A percentile compares a stretch with the other conserved stretches of the same genome.
Evolutionary conservation across 768 basidiomycete species (phyloP).

Genomic region (Tephrocybe sp.): DNA sequence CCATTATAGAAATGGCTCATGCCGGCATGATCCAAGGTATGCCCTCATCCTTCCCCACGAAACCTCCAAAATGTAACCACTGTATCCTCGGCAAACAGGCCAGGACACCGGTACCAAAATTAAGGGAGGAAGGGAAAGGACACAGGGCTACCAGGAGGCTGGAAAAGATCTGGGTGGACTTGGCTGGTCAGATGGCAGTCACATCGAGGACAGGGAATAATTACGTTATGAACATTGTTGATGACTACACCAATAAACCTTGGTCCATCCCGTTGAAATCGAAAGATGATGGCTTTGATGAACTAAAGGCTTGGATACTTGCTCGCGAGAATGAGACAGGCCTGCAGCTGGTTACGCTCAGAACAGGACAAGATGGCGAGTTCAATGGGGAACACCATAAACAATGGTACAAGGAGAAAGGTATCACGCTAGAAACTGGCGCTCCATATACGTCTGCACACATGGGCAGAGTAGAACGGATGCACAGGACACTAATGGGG

Average conservation of each 20-base stretch:
- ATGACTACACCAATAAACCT: conserved; percentile 26
- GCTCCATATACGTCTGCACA: conserved; percentile 31
- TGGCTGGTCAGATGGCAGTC: conserved; percentile 24
- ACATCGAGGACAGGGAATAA: conserved; percentile 14
- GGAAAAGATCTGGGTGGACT: conserved; percentile 32
- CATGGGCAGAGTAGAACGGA: conserved; percentile 32
- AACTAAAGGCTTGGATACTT: conserved; percentile 27
- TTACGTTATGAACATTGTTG: conserved; percentile 31
- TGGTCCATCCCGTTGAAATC: conserved; percentile 33
- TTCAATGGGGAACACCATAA: conserved; percentile 12
- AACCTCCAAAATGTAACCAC: conserved; percentile 27
- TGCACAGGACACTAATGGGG: conserved; percentile 30
- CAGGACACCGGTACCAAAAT: conserved; percentile 29
- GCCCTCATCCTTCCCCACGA: conserved; percentile 16
- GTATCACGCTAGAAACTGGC: conserved; percentile 17
- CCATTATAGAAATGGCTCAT: no score
- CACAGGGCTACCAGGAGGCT: conserved; percentile 24
- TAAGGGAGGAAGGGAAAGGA: conserved; percentile 19
- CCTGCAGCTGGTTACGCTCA: conserved; percentile 9
- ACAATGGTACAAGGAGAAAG: conserved; percentile 12
- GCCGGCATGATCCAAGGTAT: no score
- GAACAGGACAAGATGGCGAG: conserved; percentile 24
- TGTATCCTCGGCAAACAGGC: conserved; percentile 42
- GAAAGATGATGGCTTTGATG: conserved; percentile 23
- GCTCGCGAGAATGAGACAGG: conserved; percentile 22